Evolutionary conservation across 768 basidiomycete genomes (phyloP).

Genomic region (Leccinum disarticulatum): DNA sequence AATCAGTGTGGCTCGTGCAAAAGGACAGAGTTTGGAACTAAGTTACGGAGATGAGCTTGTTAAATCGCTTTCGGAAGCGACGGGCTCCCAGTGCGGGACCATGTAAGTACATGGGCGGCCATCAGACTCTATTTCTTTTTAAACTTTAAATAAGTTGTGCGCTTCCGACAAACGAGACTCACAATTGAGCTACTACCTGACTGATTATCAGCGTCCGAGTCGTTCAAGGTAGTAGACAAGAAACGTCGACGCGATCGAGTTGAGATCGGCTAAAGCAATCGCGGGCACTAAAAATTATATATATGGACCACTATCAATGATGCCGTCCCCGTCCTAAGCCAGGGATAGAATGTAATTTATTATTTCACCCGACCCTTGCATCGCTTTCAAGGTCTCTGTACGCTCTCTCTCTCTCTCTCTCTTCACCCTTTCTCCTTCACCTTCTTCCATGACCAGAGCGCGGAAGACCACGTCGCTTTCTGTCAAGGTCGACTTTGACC

Average conservation of each 20-base stretch:
- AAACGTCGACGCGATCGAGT: too few relatives aligned
- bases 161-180: neutral
- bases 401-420: neutral
- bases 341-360: neutral
- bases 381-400: conserved; percentile 8
- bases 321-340: too few relatives aligned
- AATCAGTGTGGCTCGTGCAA: neutral
- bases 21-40: neutral
- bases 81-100: neutral
- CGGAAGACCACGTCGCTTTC: conserved; percentile 27
- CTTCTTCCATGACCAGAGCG: conserved; percentile 25
- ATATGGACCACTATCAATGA: too few relatives aligned
- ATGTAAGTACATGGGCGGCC: neutral
- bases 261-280: too few relatives aligned
- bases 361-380: conserved; percentile 18
- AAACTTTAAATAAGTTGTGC: neutral
- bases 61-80: neutral
- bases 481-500: conserved; percentile 32
- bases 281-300: neutral
- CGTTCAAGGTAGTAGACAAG: too few relatives aligned
- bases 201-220: too few relatives aligned
- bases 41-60: neutral
- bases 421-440: neutral
- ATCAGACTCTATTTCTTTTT: neutral
- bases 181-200: too few relatives aligned